phyloP scores from a whole-genome alignment of 345 rosid genomes.

The Nephelium lappaceum region DNA sequence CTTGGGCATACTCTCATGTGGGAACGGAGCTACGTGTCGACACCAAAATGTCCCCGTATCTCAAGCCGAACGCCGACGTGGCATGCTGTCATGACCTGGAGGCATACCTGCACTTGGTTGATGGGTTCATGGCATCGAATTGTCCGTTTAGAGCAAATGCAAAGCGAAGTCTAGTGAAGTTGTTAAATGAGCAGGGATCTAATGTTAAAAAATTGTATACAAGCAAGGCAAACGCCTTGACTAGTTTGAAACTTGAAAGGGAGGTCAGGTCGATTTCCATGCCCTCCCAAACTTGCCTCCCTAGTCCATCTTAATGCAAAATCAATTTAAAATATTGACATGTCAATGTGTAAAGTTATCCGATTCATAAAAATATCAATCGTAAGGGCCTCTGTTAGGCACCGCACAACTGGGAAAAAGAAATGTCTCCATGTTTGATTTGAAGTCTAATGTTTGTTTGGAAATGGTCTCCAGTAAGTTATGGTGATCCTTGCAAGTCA shows the following conservation, averaged over 20 bases:
- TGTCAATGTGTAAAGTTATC: not conserved
- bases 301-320: conserved; percentile 45
- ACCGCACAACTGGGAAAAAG: not conserved
- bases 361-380: not conserved
- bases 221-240: conserved; percentile 59
- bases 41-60: conserved; percentile 71
- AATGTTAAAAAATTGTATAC: conserved; percentile 84
- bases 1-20: conserved; percentile 68
- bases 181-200: conserved; percentile 71
- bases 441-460: not conserved
- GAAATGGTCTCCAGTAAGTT: not conserved
- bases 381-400: not conserved
- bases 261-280: conserved; percentile 19
- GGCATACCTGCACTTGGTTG: conserved; percentile 82
- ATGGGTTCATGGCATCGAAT: conserved; percentile 71
- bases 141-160: conserved; percentile 92
- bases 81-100: conserved; percentile 90
- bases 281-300: conserved; percentile 44
- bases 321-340: not conserved
- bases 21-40: conserved; percentile 69
- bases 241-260: conserved; percentile 41
- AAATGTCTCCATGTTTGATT: not conserved
- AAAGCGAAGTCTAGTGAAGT: conserved; percentile 77
- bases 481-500: not conserved
- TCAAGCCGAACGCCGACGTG: conserved; percentile 60